Evolutionary conservation across 148 eudicot species (phyloP).

Genomic region (Suaeda aralocaspica): DNA sequence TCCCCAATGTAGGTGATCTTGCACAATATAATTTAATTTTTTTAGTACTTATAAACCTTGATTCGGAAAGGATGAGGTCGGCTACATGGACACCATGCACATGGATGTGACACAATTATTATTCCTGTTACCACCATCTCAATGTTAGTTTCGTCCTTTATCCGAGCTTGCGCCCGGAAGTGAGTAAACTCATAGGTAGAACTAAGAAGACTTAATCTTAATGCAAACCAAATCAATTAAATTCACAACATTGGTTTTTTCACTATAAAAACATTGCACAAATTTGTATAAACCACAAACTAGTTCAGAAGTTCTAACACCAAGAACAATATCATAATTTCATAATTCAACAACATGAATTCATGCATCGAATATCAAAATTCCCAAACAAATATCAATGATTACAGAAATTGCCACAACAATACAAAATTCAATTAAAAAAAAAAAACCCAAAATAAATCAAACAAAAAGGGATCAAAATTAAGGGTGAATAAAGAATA

Average conservation of each 20-base stretch:
- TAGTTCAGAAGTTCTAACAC: too few species aligned
- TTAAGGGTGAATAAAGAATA: not conserved
- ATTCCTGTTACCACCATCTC: too few species aligned
- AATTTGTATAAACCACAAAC: not conserved
- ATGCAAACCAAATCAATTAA: not conserved
- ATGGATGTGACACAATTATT: too few species aligned
- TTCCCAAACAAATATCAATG: not conserved
- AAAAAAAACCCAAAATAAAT: not conserved
- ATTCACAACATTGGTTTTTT: not conserved
- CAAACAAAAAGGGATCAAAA: not conserved
- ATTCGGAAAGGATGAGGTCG: too few species aligned
- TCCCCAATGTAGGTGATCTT: too few species aligned
- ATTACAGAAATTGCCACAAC: not conserved
- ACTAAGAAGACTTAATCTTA: not conserved
- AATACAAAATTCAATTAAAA: not conserved
- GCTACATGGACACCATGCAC: too few species aligned
- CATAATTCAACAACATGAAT: too few species aligned
- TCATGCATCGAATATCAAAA: not conserved
- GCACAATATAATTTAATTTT: too few species aligned
- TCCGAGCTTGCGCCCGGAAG: not conserved
- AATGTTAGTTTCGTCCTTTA: too few species aligned
- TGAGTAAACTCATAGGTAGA: not conserved
- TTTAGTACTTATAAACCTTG: too few species aligned
- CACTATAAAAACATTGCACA: not conserved
- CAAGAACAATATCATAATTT: too few species aligned